These are phyloP conservation scores for Syncephalastrum monosporum DNA, from an alignment of 371 early-diverging fungal genomes.

Conservation along the genomic window DNA sequence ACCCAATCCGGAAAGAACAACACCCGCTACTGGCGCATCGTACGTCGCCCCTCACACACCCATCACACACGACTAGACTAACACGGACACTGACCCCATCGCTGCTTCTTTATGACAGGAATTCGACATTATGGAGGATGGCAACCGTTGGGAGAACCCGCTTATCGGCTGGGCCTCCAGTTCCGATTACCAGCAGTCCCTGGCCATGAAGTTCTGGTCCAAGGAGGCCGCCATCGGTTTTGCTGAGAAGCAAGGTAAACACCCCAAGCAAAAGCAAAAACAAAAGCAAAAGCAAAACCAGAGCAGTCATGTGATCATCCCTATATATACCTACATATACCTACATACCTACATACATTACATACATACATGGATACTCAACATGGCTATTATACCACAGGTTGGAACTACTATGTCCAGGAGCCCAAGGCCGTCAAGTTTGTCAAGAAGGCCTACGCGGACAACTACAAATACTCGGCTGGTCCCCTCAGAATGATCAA, in stretches of 20 bases:
- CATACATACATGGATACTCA: too few species aligned
- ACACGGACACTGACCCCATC: too few species aligned
- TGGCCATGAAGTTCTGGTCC: slow-evolving; percentile 79
- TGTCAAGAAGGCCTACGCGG: slow-evolving; percentile 82
- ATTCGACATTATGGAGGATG: slow-evolving; percentile 77
- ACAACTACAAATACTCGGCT: slow-evolving; percentile 86
- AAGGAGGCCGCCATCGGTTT: slow-evolving; percentile 92
- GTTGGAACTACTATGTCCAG: slow-evolving; percentile 87
- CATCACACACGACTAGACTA: too few species aligned
- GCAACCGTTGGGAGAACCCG: slow-evolving; percentile 90
- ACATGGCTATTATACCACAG: slow-evolving; percentile 19
- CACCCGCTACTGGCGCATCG: slow-evolving; percentile 83
- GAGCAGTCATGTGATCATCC: too few species aligned
- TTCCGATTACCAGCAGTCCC: slow-evolving; percentile 86
- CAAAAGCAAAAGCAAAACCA: too few species aligned
- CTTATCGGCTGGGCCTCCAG: slow-evolving; percentile 95
- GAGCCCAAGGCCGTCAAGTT: slow-evolving; percentile 77
- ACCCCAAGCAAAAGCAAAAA: too few species aligned
- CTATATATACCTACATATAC: too few species aligned
- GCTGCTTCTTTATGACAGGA: neutral
- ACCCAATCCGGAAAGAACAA: slow-evolving; percentile 83
- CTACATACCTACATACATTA: too few species aligned
- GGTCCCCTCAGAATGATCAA: slow-evolving; percentile 76
- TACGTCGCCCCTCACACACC: too few species aligned
- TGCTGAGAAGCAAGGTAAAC: slow-evolving; percentile 82